phyloP scores from a whole-genome alignment of 169 alveolate genomes.

The Theileria parva region DNA sequence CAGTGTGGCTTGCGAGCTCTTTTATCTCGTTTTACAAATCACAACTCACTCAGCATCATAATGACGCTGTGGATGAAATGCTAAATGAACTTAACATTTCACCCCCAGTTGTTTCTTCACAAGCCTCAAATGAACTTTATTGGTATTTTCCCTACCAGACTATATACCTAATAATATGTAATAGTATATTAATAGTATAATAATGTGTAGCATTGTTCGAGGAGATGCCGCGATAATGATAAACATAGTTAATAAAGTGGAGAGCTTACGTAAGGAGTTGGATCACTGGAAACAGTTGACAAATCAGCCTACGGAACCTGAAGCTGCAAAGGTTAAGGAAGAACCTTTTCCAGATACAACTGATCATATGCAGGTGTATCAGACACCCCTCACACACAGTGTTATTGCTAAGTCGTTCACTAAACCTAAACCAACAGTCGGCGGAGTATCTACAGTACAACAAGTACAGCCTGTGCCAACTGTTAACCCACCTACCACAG shows the following conservation, averaged over 20 bases:
- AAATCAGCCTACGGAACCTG: constrained; percentile 28
- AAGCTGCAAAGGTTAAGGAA: constrained; percentile 21
- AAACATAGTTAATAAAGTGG: constrained; percentile 63
- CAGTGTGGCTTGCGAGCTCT: constrained; percentile 66
- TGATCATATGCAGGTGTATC: constrained; percentile 18
- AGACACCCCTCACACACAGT: constrained; percentile 10
- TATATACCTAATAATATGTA: not conserved
- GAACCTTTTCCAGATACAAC: not conserved
- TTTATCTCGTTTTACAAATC: constrained; percentile 46
- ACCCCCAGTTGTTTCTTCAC: constrained; percentile 62
- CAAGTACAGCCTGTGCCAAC: constrained; percentile 13
- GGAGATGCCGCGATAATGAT: constrained; percentile 70
- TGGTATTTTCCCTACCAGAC: constrained; percentile 32
- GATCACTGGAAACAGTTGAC: constrained; percentile 60
- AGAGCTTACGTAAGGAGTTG: constrained; percentile 53
- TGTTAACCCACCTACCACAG: not conserved
- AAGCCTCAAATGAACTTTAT: constrained; percentile 64
- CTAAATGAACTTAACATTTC: constrained; percentile 55
- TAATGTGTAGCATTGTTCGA: constrained; percentile 31
- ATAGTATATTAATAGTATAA: not conserved
- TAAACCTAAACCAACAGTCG: not conserved
- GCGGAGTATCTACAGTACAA: not conserved
- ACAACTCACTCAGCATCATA: constrained; percentile 52
- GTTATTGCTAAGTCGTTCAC: not conserved
- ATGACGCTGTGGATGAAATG: constrained; percentile 68